phyloP scores from a whole-genome alignment of 805 yeast genomes.

The Ogataea pignaliae region DNA sequence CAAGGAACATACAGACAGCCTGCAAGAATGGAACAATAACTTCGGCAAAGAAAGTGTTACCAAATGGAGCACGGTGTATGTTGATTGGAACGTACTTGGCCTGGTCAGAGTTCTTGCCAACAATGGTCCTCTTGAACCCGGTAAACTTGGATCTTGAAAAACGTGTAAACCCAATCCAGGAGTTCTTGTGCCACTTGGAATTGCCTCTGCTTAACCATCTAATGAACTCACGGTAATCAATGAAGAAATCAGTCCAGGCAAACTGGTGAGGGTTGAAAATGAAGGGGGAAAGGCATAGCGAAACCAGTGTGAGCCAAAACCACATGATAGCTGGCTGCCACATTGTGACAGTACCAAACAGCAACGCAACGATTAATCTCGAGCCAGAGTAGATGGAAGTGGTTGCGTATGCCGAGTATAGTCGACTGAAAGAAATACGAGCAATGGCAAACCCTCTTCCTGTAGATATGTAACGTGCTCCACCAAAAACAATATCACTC shows the following conservation, averaged over 20 bases:
- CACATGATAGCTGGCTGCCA: slow-evolving; percentile 71
- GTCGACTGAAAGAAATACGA: slow-evolving; percentile 62
- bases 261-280: slow-evolving; percentile 53
- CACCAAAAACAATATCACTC: slow-evolving; percentile 80
- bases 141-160: slow-evolving; percentile 82
- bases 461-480: slow-evolving; percentile 87
- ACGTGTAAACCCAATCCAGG: slow-evolving; percentile 79
- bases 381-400: slow-evolving; percentile 78
- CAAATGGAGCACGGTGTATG: slow-evolving; percentile 73
- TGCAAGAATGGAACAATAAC: slow-evolving; percentile 66
- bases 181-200: slow-evolving; percentile 55
- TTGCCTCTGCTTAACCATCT: slow-evolving; percentile 86
- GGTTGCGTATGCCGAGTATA: slow-evolving; percentile 73
- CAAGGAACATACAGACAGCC: slow-evolving; percentile 63
- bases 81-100: slow-evolving; percentile 33
- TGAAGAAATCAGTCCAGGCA: slow-evolving; percentile 40
- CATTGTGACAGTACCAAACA: slow-evolving; percentile 75
- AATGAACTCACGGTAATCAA: slow-evolving; percentile 45
- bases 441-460: slow-evolving; percentile 93
- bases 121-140: slow-evolving; percentile 74
- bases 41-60: slow-evolving; percentile 77
- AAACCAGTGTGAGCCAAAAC: slow-evolving; percentile 48
- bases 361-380: slow-evolving; percentile 58
- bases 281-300: slow-evolving; percentile 46
- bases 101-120: slow-evolving; percentile 27